A percentile compares a stretch with the other conserved stretches of the same genome.
These are phyloP conservation scores for Penicillium chermesinum DNA, from an alignment of 495 filamentous ascomycete genomes.

Conservation along the genomic window DNA sequence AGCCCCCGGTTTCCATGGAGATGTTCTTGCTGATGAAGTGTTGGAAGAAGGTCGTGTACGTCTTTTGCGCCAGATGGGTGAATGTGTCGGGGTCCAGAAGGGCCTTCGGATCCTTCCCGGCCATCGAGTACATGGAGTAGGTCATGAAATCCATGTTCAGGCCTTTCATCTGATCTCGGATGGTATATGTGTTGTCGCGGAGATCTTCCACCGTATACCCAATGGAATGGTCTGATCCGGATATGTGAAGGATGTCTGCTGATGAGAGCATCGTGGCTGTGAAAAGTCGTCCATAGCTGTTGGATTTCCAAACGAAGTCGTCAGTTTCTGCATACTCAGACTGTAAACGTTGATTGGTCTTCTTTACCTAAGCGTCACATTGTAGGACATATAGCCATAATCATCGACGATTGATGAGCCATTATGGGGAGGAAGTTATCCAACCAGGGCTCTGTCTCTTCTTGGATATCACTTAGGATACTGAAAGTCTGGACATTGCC, in stretches of 20 bases:
- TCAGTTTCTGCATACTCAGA: no score
- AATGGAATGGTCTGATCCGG: conserved; percentile 3
- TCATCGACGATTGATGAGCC: neutral
- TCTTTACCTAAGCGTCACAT: conserved; percentile 17
- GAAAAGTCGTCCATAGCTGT: conserved; percentile 34
- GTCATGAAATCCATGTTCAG: conserved; percentile 39
- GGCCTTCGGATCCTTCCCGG: conserved; percentile 19
- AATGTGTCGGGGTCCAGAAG: conserved; percentile 22
- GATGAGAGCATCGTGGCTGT: conserved; percentile 26
- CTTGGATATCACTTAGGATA: conserved; percentile 16
- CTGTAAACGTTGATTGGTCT: conserved; percentile 16
- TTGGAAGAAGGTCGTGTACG: conserved; percentile 35
- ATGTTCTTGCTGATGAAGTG: conserved; percentile 30
- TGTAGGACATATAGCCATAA: conserved; percentile 3
- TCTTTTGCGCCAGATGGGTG: conserved; percentile 16
- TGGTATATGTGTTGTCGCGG: conserved; percentile 33
- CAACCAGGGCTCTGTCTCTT: conserved; percentile 15
- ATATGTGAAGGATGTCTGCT: conserved; percentile 14
- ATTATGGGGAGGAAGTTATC: conserved; percentile 26
- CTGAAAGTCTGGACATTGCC: conserved; percentile 25
- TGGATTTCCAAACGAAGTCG: no score
- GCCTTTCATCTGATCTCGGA: conserved; percentile 27
- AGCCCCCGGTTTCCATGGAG: conserved; percentile 18
- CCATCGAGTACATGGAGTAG: conserved; percentile 30
- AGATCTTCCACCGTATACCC: conserved; percentile 20